A percentile compares a stretch with the other conserved stretches of the same genome.
Conservation (phyloP, 1,284 basidiomycete genomes). For the Meripilus lineatus region DNA sequence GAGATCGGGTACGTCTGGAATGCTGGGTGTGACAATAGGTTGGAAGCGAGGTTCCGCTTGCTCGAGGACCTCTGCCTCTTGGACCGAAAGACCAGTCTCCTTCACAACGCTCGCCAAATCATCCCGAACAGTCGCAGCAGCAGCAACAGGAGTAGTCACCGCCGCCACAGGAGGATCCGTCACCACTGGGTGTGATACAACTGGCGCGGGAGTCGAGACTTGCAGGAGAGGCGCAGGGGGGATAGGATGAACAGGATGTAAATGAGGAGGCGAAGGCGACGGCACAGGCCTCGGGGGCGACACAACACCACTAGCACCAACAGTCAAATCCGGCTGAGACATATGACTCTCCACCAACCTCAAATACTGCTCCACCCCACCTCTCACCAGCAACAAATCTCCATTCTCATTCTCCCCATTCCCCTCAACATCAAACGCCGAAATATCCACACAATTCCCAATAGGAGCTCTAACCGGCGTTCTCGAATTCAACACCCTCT, state of each 20-base stretch:
- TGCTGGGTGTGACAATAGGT: background rate
- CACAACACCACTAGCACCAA: background rate
- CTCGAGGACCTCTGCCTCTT: no score
- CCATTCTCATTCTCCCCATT: conserved; percentile 41
- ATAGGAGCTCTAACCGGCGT: conserved; percentile 34
- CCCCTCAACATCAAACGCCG: conserved; percentile 66
- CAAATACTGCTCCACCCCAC: conserved; percentile 62
- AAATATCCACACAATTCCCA: conserved; percentile 46
- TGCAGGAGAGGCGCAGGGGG: background rate
- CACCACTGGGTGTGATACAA: background rate
- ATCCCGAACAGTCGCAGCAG: background rate
- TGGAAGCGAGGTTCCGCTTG: no score
- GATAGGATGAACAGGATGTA: background rate
- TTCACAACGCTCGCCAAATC: no score
- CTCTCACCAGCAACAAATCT: conserved; percentile 54
- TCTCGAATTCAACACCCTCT: conserved; percentile 64
- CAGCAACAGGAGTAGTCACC: background rate
- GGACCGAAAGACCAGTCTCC: no score
- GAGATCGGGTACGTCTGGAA: background rate
- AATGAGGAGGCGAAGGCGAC: conserved; percentile 12
- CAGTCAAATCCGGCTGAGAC: conserved; percentile 6
- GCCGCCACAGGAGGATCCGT: background rate
- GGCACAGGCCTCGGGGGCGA: conserved; percentile 3
- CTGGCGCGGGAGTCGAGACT: background rate
- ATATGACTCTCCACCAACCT: conserved; percentile 46